Evolutionary conservation across 495 filamentous ascomycete genomes (phyloP), one percentile per base, ranked within the genome.

Genomic region (Glonium stellatum): DNA sequence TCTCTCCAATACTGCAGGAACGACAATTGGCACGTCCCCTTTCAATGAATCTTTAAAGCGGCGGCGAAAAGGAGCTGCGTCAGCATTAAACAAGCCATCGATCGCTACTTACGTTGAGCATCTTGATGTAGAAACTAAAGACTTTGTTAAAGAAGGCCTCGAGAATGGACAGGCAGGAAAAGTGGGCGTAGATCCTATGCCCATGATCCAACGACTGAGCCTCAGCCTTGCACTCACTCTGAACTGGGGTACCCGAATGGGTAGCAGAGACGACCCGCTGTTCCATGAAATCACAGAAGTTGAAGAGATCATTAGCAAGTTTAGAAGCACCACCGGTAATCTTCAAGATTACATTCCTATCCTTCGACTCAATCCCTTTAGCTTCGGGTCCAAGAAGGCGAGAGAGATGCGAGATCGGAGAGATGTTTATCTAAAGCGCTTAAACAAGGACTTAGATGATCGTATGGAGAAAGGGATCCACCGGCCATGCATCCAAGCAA

Each of bases 341-440:
- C 60, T 82, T 21, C 83, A 86, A 65, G 83, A 87, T 56, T 85
- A 86, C 60, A 80, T 87, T 11, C 82, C 83, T 15, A 64, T 86
- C 0, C 64, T 87, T 35, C 75, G 82, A 0, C 63, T 84, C 13
- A 82, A 83, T 58, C 82, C 83, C 0, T 77, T 83, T 56, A 84
- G 68, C 58, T 65, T 67, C 19, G 79, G 76, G 5, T 77, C 78
- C 0, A 69, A 70, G 36, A 79, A 77, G 58, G 82, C 82, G 5
- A 75, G 76, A 18, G 78, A 82, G 59, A 81, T 85, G 76, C 74
- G 83, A n/a, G 66, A 75, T 44, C 76, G 84, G 15, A 74, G 84
- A 19, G 82, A 86, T 61, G 75, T 73, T n/a, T 87, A 86, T 59
- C 69, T 86, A 10, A 74, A 72, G 3, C 62, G 69, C 2, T 67